Percentiles rank a stretch among this genome's conserved stretches.
These are phyloP conservation scores for Cyclospora cayetanensis DNA, from an alignment of 169 alveolate species.

Conservation along the genomic window DNA sequence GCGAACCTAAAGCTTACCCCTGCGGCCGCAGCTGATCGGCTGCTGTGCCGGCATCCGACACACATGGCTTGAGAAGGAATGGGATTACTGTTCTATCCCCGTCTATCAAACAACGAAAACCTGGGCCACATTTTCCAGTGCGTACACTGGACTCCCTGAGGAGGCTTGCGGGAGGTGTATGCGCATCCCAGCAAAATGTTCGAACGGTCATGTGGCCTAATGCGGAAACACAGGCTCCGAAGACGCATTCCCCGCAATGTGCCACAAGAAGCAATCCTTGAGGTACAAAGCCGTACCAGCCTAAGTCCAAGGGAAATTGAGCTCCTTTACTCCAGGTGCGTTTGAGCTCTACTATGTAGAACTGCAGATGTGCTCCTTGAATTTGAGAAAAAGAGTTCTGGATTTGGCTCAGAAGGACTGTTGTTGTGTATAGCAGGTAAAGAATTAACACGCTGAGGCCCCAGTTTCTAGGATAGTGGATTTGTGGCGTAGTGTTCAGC, in stretches of 20 bases:
- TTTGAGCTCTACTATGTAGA: neutral
- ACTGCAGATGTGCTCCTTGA: neutral
- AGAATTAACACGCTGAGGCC: neutral
- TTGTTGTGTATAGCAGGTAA: neutral
- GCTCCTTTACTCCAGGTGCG: slow-evolving; percentile 3
- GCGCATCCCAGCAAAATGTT: neutral
- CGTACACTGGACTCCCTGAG: neutral
- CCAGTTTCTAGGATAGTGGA: neutral
- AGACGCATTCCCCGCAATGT: neutral
- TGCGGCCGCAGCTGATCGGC: too few relatives aligned
- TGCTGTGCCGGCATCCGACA: too few relatives aligned
- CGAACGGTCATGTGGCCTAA: neutral
- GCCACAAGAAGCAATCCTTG: neutral
- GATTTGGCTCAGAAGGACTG: neutral
- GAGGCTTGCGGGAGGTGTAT: neutral
- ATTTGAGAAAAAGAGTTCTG: slow-evolving; percentile 8
- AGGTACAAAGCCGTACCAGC: neutral
- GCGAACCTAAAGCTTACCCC: too few relatives aligned
- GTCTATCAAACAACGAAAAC: too few relatives aligned
- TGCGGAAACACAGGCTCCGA: neutral
- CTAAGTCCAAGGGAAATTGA: neutral
- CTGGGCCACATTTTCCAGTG: too few relatives aligned
- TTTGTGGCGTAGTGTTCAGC: neutral
- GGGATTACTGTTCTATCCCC: too few relatives aligned
- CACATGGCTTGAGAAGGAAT: too few relatives aligned